Evolutionary conservation across 2,329 filamentous ascomycete species (phyloP), one percentile per base, ranked within the genome.

Genomic region (Monosporascus sp.): DNA sequence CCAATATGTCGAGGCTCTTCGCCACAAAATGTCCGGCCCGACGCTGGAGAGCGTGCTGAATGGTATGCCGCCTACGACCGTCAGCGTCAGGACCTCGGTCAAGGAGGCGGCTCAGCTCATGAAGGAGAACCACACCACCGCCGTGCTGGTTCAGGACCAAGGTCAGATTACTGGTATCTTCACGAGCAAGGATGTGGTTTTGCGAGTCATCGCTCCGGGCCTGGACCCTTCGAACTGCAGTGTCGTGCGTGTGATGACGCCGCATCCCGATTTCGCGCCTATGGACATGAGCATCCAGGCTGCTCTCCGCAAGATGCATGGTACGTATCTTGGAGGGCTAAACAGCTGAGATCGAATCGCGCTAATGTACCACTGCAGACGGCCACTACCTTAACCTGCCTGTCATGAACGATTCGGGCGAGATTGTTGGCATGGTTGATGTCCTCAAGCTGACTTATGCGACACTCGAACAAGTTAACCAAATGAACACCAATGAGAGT

Each of bases 251-350:
- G 94, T 99, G 61, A 99, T 99, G 94, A 99, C 94, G 36, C 94
- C 94, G 60, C 94, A 99, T 70, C 94, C 94, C 7, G 94, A 99
- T 72, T 99, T 99, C 81, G 94, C 94, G 53, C 92, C 94, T 31
- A 90, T 96, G 77, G 93, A 97, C 72, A 97, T 99, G 94, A 97
- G 87, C 72, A 97, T 99, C 67, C 94, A 99, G 75, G 90, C 93
- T 62, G 94, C 94, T 65, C 83, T 99, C 51, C 87, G 94, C 65
- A 99, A 99, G 80, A 99, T 99, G 94, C 94, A 99, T 70, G 92
- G 90, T 94, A 75, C 74, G 88, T 75, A 51, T 35, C 18, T 17
- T 41, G 22, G 9, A 17, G 2, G 18, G 24, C 11, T 15, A n/a
- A 35, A 14, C 31, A 14, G 31, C 31, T 5, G 31, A 35, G 9